Evolutionary conservation across 495 filamentous ascomycete genomes (phyloP), one percentile per base, ranked within the genome.

Genomic region (Penicillium angulare): DNA sequence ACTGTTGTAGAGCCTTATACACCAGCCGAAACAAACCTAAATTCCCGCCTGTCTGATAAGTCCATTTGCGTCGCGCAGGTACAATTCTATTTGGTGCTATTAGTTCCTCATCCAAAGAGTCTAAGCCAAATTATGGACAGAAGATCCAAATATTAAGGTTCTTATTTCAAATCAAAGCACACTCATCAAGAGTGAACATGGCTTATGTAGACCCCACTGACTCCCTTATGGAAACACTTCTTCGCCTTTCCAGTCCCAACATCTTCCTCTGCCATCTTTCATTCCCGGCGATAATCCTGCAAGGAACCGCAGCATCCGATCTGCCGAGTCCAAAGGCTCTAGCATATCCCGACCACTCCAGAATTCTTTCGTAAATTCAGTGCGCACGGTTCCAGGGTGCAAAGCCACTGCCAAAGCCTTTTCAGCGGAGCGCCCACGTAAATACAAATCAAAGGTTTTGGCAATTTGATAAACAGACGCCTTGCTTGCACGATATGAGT

Each of bases 311-410:
- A 84, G 53, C 68, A 93, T 68, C 48, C 70, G 72, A 61, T 75
- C 74, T 2, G 79, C 87, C 5, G 85, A 80, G 60, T 80, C 82
- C 41, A 81, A 79, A 6, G 82, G 68, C 10, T 73, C 76, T 46
- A 92, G 54, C 72, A 82, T 83, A 39, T 78, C 80, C 49, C 78
- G 73, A 34, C 73, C 60, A 59, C 60, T 75, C 88, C 86, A 92
- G 60, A 86, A 92, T 34, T 84, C 85, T 56, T 69, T 76, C 40
- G 84, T 89, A 56, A 95, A 69, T 10, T 77, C 84, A 36, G 88
- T 92, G 66, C 80, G 83, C 32, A 95, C 89, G 7, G 88, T 93
- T 1, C 90, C 89, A 4, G 89, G 90, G 71, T 95, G 89, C 64
- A 92, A 72, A n/a, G 75, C 78, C 4, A 95, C 69, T 0, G 78